A percentile compares a stretch with the other conserved stretches of the same genome.
Evolutionary conservation across 371 early-diverging fungal species (phyloP).

Genomic region (Lichtheimia hyalospora): DNA sequence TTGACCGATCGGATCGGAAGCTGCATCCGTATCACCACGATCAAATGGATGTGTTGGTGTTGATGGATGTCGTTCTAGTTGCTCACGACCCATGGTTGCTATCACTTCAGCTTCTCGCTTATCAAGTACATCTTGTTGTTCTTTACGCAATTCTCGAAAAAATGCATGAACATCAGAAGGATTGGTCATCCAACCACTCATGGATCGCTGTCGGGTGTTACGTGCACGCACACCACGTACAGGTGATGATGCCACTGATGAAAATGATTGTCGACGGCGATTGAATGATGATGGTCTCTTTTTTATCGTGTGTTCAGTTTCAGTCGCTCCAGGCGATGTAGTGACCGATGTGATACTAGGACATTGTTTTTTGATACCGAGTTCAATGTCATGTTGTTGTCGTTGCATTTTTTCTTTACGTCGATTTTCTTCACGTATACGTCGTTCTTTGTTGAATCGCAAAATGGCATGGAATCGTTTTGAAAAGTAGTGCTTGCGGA

Average conservation of each 20-base stretch:
- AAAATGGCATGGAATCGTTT: conserved; percentile 46
- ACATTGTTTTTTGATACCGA: conserved; percentile 3
- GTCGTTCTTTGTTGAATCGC: conserved; percentile 31
- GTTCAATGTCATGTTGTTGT: conserved; percentile 18
- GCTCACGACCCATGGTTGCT: neutral
- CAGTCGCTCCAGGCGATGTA: neutral
- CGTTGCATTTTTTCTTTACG: conserved; percentile 14
- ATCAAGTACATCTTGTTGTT: conserved; percentile 1
- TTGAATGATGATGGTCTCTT: neutral
- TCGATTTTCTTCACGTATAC: conserved; percentile 27
- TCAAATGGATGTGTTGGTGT: conserved; percentile 9
- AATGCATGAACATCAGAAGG: neutral
- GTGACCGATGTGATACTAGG: conserved; percentile 17
- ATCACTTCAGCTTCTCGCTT: conserved; percentile 1
- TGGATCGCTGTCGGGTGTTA: conserved; percentile 1
- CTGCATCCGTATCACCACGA: neutral
- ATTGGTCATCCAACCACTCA: neutral
- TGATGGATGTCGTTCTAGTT: neutral
- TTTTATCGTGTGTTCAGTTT: no score
- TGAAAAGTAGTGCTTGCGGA: conserved; percentile 42
- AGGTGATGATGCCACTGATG: conserved; percentile 21
- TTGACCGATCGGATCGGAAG: neutral
- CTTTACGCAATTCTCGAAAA: conserved; percentile 5
- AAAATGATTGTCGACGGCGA: conserved; percentile 23
- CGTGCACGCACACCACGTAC: neutral